phyloP scores from a whole-genome alignment of 2,329 filamentous ascomycete species.

The Chaetomiaceae sp. region DNA sequence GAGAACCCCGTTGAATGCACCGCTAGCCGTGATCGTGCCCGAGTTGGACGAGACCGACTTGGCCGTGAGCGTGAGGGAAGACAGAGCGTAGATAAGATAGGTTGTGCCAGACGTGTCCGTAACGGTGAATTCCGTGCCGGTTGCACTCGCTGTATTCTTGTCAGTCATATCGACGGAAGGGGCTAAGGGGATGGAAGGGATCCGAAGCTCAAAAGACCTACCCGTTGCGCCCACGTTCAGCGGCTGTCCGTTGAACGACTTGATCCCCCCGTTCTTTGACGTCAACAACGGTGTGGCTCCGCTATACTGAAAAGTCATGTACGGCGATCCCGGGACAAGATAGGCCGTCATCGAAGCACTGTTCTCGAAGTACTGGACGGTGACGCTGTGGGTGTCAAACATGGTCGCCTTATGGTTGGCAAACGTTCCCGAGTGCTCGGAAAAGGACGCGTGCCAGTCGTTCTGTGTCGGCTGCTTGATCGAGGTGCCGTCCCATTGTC shows the following conservation, averaged over 20 bases:
- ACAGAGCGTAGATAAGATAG: neutral
- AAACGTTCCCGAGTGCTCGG: neutral
- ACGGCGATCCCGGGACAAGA: neutral
- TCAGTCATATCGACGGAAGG: neutral
- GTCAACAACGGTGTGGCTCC: neutral
- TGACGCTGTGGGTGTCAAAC: neutral
- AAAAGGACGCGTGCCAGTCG: neutral
- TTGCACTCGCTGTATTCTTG: neutral
- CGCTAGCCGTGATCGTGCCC: neutral
- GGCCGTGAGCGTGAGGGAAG: neutral
- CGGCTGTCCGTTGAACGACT: neutral
- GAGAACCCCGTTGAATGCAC: neutral
- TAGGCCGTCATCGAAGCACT: neutral
- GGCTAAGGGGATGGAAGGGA: neutral
- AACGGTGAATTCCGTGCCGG: neutral
- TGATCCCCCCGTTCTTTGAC: neutral
- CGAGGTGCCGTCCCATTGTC: neutral
- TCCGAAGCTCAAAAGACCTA: neutral
- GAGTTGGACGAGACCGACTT: neutral
- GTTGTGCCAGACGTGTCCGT: neutral
- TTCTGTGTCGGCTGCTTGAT: neutral
- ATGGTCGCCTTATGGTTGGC: neutral
- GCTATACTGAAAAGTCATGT: neutral
- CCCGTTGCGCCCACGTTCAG: neutral
- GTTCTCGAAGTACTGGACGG: neutral